Evolutionary conservation across 2,329 filamentous ascomycete genomes (phyloP).

Genomic region (Cadophora sp.): DNA sequence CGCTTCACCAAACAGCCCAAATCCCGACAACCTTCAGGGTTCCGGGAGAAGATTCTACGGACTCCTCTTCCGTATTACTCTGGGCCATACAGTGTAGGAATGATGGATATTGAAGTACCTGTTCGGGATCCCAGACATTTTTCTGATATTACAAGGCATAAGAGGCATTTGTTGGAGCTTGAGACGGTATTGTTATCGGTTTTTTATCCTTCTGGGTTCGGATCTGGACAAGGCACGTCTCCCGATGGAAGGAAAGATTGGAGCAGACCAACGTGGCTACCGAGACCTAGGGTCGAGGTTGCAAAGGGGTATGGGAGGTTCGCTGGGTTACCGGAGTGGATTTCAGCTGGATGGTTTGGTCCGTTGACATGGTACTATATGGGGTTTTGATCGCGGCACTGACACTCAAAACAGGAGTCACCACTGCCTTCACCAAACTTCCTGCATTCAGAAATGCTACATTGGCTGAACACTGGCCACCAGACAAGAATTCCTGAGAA

Average conservation of each 20-base stretch:
- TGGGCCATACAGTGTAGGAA: slow-evolving; percentile 57
- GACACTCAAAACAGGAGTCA: slow-evolving; percentile 43
- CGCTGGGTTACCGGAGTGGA: slow-evolving; percentile 55
- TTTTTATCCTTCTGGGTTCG: slow-evolving; percentile 67
- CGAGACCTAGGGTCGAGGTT: slow-evolving; percentile 60
- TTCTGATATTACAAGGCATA: slow-evolving; percentile 56
- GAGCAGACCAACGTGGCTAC: slow-evolving; percentile 66
- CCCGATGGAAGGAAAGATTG: slow-evolving; percentile 51
- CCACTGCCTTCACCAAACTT: slow-evolving; percentile 68
- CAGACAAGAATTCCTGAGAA: slow-evolving; percentile 47
- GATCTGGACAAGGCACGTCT: slow-evolving; percentile 46
- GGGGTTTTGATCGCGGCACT: not conserved
- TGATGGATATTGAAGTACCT: slow-evolving; percentile 63
- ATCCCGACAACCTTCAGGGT: slow-evolving; percentile 51
- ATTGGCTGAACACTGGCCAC: slow-evolving; percentile 61
- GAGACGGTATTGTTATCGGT: slow-evolving; percentile 68
- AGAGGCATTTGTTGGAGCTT: slow-evolving; percentile 55
- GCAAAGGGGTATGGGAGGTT: slow-evolving; percentile 69
- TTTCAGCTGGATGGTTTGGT: slow-evolving; percentile 60
- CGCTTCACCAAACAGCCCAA: slow-evolving; percentile 46
- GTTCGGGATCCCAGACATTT: slow-evolving; percentile 53
- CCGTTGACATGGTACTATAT: not conserved
- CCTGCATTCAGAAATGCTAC: slow-evolving; percentile 68
- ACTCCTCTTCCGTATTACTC: slow-evolving; percentile 55
- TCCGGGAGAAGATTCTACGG: slow-evolving; percentile 55